Conservation (phyloP, 345 rosid species). For the Aegle marmelos region DNA sequence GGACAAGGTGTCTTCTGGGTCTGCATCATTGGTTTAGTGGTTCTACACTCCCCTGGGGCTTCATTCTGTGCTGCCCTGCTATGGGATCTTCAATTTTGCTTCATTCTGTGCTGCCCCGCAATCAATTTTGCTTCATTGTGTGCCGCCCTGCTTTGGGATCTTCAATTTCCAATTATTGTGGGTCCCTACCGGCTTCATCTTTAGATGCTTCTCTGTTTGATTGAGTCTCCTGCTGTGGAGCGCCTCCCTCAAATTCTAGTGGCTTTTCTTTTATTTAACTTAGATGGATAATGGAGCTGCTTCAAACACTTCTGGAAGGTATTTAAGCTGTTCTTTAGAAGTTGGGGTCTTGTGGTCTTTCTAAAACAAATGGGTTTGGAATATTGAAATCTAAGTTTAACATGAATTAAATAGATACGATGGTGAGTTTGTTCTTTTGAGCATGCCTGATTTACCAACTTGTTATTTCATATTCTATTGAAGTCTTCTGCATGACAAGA, state of each 20-base stretch:
- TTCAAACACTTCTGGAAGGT: conserved; percentile 65
- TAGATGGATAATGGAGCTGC: conserved; percentile 54
- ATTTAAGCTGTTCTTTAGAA: conserved; percentile 45
- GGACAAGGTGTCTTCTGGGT: conserved; percentile 74
- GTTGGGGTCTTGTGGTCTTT: conserved; percentile 31
- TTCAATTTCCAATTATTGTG: conserved; percentile 57
- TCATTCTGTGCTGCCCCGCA: conserved; percentile 52
- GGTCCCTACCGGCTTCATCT: conserved; percentile 54
- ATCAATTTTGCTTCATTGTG: conserved; percentile 56
- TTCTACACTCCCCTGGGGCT: conserved; percentile 61
- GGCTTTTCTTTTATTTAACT: conserved; percentile 50
- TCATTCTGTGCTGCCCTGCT: conserved; percentile 52
- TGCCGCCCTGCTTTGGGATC: conserved; percentile 65
- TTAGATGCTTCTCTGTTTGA: conserved; percentile 51
- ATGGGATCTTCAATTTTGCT: conserved; percentile 70
- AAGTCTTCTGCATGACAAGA: conserved; percentile 13
- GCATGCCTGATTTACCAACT: background rate
- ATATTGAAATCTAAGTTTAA: background rate
- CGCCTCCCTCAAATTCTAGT: conserved; percentile 40
- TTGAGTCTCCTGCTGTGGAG: conserved; percentile 50
- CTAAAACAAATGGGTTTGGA: conserved; percentile 10
- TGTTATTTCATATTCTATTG: background rate
- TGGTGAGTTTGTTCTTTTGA: background rate
- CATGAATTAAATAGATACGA: background rate
- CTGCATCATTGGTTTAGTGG: conserved; percentile 89